Conservation (phyloP, 75 land plant genomes). For the Larix kaempferi region DNA sequence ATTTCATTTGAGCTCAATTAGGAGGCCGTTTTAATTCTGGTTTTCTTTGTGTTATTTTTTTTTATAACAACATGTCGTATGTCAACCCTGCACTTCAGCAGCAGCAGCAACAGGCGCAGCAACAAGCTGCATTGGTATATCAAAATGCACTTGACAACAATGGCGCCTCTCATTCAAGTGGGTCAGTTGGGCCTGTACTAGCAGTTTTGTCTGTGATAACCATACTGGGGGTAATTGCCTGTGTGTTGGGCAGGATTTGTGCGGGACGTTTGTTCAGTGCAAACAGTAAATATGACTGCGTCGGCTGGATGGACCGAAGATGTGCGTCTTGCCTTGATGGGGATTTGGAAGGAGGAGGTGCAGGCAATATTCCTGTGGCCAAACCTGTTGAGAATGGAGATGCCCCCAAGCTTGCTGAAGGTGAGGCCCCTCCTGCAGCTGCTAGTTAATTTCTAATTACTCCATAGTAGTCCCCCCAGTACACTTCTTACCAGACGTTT, state of each 20-base stretch:
- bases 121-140: background rate
- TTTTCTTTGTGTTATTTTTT: no score
- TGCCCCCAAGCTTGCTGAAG: no score
- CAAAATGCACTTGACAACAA: background rate
- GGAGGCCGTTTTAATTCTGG: no score
- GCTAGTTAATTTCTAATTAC: no score
- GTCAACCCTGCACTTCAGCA: no score
- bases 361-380: background rate
- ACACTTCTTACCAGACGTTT: no score
- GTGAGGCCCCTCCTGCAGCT: no score
- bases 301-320: slow-evolving; percentile 12
- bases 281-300: slow-evolving; percentile 11
- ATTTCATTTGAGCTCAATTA: no score
- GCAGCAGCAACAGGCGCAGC: no score
- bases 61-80: no score
- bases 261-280: slow-evolving; percentile 10
- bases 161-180: background rate
- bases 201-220: slow-evolving; percentile 7
- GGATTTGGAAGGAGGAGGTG: background rate
- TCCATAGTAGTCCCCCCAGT: no score
- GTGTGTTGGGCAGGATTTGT: slow-evolving; percentile 10
- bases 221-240: slow-evolving; percentile 7
- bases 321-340: slow-evolving; percentile 15
- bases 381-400: background rate
- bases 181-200: slow-evolving; percentile 5